These are phyloP conservation scores for Verticillium albo-atrum DNA, from an alignment of 2,329 filamentous ascomycete genomes.

Conservation along the genomic window DNA sequence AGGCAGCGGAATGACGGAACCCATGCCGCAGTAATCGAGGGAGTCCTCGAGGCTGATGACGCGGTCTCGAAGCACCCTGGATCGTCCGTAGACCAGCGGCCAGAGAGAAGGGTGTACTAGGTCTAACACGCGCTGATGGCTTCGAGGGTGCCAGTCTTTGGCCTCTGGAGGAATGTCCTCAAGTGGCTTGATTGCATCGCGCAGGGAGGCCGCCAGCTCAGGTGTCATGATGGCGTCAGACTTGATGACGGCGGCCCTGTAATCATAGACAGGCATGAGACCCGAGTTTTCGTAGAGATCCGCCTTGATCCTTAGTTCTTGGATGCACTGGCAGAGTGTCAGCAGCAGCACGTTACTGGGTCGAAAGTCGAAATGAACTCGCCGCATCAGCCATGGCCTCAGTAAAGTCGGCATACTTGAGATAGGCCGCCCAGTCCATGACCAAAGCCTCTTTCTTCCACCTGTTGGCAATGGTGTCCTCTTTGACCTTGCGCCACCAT, in stretches of 20 bases:
- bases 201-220: constrained; percentile 29
- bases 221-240: constrained; percentile 22
- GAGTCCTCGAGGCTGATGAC: constrained; percentile 30
- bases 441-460: constrained; percentile 12
- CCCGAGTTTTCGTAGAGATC: constrained; percentile 24
- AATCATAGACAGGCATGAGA: constrained; percentile 28
- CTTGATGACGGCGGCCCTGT: constrained; percentile 25
- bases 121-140: constrained; percentile 52
- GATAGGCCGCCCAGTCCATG: neutral
- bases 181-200: constrained; percentile 40
- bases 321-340: constrained; percentile 13
- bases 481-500: constrained; percentile 19
- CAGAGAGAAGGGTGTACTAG: constrained; percentile 62
- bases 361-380: no score
- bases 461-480: constrained; percentile 17
- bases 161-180: constrained; percentile 44
- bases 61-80: constrained; percentile 23
- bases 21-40: constrained; percentile 27
- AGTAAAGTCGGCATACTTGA: constrained; percentile 3
- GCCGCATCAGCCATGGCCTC: no score
- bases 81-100: constrained; percentile 51
- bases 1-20: constrained; percentile 9
- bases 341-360: no score
- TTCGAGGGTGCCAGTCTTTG: constrained; percentile 60
- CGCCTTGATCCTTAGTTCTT: constrained; percentile 26